Evolutionary conservation across 129 eudicot genomes (phyloP).

Genomic region (Silybum marianum): DNA sequence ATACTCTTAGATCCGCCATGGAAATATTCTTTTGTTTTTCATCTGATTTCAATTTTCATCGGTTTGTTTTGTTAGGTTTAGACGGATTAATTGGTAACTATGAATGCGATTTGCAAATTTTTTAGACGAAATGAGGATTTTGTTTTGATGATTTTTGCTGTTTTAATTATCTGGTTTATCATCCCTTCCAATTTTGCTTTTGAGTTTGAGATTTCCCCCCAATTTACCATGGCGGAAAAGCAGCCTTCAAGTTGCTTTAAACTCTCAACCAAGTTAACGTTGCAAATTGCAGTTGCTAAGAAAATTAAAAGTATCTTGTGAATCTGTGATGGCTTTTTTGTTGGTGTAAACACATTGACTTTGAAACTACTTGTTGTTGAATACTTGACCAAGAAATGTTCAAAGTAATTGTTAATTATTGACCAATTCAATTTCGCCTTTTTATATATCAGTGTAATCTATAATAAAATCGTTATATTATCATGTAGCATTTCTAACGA

Average conservation of each 20-base stretch:
- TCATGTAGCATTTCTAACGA: too few species aligned
- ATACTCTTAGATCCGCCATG: constrained; percentile 7
- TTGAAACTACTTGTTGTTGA: neutral
- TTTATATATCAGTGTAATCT: too few species aligned
- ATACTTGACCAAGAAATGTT: neutral
- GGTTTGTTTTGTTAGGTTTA: neutral
- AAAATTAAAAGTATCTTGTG: neutral
- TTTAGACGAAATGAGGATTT: constrained; percentile 23
- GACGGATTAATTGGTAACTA: constrained; percentile 18
- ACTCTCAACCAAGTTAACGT: neutral
- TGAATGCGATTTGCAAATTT: constrained; percentile 25
- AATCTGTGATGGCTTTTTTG: constrained; percentile 16
- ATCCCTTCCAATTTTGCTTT: neutral
- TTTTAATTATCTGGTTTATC: neutral
- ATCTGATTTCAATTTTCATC: neutral
- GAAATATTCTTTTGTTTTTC: constrained; percentile 20
- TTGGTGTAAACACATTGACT: constrained; percentile 23
- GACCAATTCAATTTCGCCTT: neutral
- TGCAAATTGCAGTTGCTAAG: neutral
- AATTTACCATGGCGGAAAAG: neutral
- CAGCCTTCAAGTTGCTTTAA: neutral
- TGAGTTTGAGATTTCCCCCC: neutral
- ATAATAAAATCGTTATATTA: too few species aligned
- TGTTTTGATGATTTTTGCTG: constrained; percentile 11
- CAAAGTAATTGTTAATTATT: neutral